phyloP scores from a whole-genome alignment of 2,329 filamentous ascomycete genomes.

The Aspergillus eucalypticola region DNA sequence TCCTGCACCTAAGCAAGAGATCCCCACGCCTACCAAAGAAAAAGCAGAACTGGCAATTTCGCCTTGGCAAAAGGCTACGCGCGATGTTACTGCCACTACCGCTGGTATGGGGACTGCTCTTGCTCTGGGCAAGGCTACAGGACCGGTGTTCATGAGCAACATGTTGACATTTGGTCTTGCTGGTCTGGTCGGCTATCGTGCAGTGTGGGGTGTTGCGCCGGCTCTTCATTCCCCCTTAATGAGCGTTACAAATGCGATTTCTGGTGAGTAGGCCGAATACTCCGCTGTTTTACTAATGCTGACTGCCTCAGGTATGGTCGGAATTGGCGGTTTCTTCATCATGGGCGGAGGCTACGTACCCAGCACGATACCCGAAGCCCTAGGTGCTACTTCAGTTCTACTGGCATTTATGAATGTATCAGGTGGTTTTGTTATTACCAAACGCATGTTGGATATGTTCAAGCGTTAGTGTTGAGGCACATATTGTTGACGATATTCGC shows the following conservation, averaged over 20 bases:
- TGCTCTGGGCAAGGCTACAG: slow-evolving; percentile 76
- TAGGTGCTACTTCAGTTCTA: slow-evolving; percentile 78
- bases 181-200: slow-evolving; percentile 81
- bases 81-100: slow-evolving; percentile 73
- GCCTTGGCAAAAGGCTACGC: slow-evolving; percentile 76
- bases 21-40: slow-evolving; percentile 51
- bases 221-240: slow-evolving; percentile 86
- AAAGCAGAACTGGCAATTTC: slow-evolving; percentile 68
- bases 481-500: background rate
- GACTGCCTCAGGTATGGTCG: slow-evolving; percentile 67
- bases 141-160: slow-evolving; percentile 84
- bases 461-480: slow-evolving; percentile 55
- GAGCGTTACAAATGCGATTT: slow-evolving; percentile 92
- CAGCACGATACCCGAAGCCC: slow-evolving; percentile 72
- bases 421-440: slow-evolving; percentile 87
- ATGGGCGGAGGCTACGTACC: slow-evolving; percentile 80
- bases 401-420: slow-evolving; percentile 86
- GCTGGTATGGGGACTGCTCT: slow-evolving; percentile 75
- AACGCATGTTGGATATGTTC: slow-evolving; percentile 93
- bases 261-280: slow-evolving; percentile 51
- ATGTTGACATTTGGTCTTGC: slow-evolving; percentile 82
- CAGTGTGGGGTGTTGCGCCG: slow-evolving; percentile 82
- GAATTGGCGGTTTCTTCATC: slow-evolving; percentile 83
- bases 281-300: slow-evolving; percentile 5
- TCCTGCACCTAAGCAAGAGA: slow-evolving; percentile 53